Conservation (phyloP, 177 flowering plant genomes). For the Vitis hybrid region DNA sequence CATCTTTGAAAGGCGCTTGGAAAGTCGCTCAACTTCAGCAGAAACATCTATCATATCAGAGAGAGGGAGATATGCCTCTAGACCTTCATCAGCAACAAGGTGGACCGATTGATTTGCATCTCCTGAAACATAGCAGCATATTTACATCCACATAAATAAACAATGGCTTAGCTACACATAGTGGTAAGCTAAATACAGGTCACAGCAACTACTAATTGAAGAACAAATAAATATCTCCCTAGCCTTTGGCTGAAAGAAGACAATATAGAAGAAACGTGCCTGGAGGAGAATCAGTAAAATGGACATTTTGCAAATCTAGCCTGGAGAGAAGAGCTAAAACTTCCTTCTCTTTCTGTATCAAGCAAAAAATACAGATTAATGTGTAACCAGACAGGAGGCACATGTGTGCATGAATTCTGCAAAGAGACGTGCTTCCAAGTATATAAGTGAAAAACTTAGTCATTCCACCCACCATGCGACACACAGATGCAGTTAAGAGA, state of each 20-base stretch:
- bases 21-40: constrained; percentile 79
- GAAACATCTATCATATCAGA: constrained; percentile 93
- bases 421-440: too few species aligned
- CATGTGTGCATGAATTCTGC: too few species aligned
- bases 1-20: constrained; percentile 90
- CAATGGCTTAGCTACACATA: constrained; percentile 5
- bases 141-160: constrained; percentile 13
- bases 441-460: too few species aligned
- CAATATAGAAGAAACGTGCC: constrained; percentile 35
- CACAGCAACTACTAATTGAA: neutral
- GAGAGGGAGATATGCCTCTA: constrained; percentile 95
- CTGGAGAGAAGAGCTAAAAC: constrained; percentile 85
- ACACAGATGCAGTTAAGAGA: too few species aligned
- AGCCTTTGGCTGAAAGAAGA: neutral
- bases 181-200: neutral
- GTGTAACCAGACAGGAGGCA: neutral
- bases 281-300: constrained; percentile 67
- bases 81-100: constrained; percentile 92
- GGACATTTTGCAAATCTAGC: constrained; percentile 63
- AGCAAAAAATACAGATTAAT: constrained; percentile 2
- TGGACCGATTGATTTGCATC: constrained; percentile 88
- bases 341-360: constrained; percentile 79
- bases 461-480: too few species aligned
- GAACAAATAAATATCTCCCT: neutral
- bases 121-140: constrained; percentile 35